phyloP scores from a whole-genome alignment of 1,284 basidiomycete species.

The Puccinia horiana region DNA sequence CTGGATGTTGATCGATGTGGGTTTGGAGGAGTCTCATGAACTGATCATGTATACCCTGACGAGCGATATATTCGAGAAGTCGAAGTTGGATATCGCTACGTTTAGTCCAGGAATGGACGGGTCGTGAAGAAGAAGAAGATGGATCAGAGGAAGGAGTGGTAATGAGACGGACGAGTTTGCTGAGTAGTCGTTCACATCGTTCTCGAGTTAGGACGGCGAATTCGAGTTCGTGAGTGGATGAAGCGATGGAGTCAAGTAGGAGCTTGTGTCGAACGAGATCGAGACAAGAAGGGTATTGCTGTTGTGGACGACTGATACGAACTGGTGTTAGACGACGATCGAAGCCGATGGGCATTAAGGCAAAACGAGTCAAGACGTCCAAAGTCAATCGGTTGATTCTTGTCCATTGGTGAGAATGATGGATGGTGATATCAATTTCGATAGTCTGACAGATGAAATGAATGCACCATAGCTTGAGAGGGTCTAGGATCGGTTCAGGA shows the following conservation, averaged over 20 bases:
- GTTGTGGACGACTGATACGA: background rate
- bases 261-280: constrained; percentile 11
- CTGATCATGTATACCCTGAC: background rate
- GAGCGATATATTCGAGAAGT: constrained; percentile 23
- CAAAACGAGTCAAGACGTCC: constrained; percentile 39
- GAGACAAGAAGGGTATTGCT: background rate
- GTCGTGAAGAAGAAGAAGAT: background rate
- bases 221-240: background rate
- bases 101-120: background rate
- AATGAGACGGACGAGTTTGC: constrained; percentile 9
- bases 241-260: background rate
- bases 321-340: background rate
- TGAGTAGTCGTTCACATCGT: constrained; percentile 30
- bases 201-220: constrained; percentile 24
- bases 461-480: constrained; percentile 5
- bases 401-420: constrained; percentile 7
- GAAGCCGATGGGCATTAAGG: constrained; percentile 17
- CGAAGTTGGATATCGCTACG: constrained; percentile 16
- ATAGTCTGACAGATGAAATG: constrained; percentile 16
- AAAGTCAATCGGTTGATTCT: constrained; percentile 18
- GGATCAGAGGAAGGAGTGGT: background rate
- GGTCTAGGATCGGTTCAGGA: constrained; percentile 7
- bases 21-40: constrained; percentile 1
- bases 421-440: background rate
- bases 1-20: constrained; percentile 2